Evolutionary conservation across 2,329 filamentous ascomycete genomes (phyloP).

Genomic region (Hirsutella rhossiliensis): DNA sequence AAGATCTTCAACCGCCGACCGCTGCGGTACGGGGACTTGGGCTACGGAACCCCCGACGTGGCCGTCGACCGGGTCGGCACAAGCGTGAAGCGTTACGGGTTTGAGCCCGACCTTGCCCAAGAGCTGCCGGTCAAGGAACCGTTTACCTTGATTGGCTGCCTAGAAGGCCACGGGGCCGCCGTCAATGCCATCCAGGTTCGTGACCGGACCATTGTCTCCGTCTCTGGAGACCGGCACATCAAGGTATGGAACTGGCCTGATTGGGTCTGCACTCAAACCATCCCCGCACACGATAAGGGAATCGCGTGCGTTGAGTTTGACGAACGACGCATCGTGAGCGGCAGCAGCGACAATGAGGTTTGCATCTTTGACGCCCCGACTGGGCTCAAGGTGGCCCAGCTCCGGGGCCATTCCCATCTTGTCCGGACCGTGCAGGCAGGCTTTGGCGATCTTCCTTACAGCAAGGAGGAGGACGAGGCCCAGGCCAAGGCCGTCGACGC

Average conservation of each 20-base stretch:
- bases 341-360: conserved; percentile 91
- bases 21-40: conserved; percentile 47
- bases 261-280: conserved; percentile 62
- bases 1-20: conserved; percentile 83
- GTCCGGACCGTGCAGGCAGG: conserved; percentile 92
- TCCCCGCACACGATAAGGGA: conserved; percentile 82
- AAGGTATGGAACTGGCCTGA: conserved; percentile 90
- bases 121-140: conserved; percentile 45
- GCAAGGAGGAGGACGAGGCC: conserved; percentile 58
- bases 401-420: conserved; percentile 70
- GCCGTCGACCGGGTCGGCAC: conserved; percentile 39
- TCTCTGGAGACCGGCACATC: conserved; percentile 85
- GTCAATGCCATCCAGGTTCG: conserved; percentile 94
- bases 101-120: conserved; percentile 30
- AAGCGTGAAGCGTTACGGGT: conserved; percentile 41
- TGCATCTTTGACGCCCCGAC: conserved; percentile 86
- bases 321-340: conserved; percentile 83
- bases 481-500: conserved; percentile 64
- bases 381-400: conserved; percentile 77
- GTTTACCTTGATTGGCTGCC: conserved; percentile 64
- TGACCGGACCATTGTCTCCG: conserved; percentile 79
- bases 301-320: conserved; percentile 98
- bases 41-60: conserved; percentile 30
- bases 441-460: conserved; percentile 79
- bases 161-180: conserved; percentile 79